Conservation (phyloP, 371 early-diverging fungal species). For the Zychaea mexicana region DNA sequence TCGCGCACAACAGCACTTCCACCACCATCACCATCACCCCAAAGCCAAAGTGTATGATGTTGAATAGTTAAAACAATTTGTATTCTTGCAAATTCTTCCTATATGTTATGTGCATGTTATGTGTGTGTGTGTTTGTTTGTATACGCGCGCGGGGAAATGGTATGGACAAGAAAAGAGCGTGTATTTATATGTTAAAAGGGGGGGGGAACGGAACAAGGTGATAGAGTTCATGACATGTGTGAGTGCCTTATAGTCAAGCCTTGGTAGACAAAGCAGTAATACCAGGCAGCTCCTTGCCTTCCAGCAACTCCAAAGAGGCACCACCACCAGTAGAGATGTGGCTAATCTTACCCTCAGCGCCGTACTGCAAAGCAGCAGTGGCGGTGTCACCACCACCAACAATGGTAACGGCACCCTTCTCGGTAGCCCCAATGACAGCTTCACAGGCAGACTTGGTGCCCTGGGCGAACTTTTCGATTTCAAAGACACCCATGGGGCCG, state of each 20-base stretch:
- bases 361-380: conserved; percentile 94
- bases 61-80: too few relatives aligned
- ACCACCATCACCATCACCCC: too few relatives aligned
- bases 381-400: conserved; percentile 97
- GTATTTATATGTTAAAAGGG: neutral
- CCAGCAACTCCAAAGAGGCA: conserved; percentile 95
- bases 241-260: conserved; percentile 15
- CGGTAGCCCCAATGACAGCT: conserved; percentile 85
- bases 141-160: too few relatives aligned
- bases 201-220: too few relatives aligned
- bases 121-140: too few relatives aligned
- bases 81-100: too few relatives aligned
- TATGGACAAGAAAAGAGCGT: too few relatives aligned
- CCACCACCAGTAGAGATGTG: conserved; percentile 99
- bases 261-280: conserved; percentile 83
- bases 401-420: conserved; percentile 73
- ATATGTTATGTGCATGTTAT: too few relatives aligned
- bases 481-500: conserved; percentile 98
- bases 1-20: too few relatives aligned
- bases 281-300: conserved; percentile 91
- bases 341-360: conserved; percentile 83
- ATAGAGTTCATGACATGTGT: neutral
- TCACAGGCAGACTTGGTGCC: conserved; percentile 90
- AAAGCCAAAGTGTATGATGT: too few relatives aligned
- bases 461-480: conserved; percentile 89